Percentiles rank a stretch among this genome's conserved stretches.
phyloP scores from a whole-genome alignment of 192 early-diverging fungal species.

The Phycomyces nitens region DNA sequence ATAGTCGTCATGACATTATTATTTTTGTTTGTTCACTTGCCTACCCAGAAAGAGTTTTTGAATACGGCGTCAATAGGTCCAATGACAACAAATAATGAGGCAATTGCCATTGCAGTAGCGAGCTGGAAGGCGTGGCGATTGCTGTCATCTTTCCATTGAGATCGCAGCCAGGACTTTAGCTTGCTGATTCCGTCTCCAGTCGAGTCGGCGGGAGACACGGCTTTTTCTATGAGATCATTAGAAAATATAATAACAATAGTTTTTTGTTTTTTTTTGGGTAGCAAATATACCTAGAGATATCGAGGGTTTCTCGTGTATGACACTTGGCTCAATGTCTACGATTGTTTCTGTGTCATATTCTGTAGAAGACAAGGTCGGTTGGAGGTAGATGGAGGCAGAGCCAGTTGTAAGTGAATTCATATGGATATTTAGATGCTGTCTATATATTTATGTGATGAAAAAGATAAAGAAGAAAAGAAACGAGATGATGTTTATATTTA shows the following conservation, averaged over 20 bases:
- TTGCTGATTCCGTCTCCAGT: neutral
- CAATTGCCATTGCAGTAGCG: slow-evolving; percentile 2
- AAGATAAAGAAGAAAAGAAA: no score
- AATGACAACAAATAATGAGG: slow-evolving; percentile 11
- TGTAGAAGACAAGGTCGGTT: neutral
- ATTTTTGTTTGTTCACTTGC: slow-evolving; percentile 1
- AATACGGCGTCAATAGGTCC: slow-evolving; percentile 12
- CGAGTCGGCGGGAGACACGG: neutral
- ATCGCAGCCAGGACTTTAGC: neutral
- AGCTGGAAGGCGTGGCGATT: slow-evolving; percentile 18
- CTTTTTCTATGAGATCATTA: neutral
- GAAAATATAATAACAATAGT: neutral
- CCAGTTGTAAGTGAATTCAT: neutral
- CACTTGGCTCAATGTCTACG: neutral
- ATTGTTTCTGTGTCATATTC: neutral
- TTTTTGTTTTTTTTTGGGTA: neutral
- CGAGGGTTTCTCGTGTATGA: neutral
- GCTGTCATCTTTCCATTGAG: neutral
- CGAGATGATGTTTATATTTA: no score
- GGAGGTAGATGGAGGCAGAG: neutral
- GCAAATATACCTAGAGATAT: neutral
- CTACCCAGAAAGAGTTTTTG: slow-evolving; percentile 18
- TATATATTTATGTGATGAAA: no score
- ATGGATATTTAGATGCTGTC: neutral
- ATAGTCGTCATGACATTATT: neutral